Evolutionary conservation across 306 rosid genomes (phyloP).

Genomic region (Macrotyloma uniflorum): DNA sequence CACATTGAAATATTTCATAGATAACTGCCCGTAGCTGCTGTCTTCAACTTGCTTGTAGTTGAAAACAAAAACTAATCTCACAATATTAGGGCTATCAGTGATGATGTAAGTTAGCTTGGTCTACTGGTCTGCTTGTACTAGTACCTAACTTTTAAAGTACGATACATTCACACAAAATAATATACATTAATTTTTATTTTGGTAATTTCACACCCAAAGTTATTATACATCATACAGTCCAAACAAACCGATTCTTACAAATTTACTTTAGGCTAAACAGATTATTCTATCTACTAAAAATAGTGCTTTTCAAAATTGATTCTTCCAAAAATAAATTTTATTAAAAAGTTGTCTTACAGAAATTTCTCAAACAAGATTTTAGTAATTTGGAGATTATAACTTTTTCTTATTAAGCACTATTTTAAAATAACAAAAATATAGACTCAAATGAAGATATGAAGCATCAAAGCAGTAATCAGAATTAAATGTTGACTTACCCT

Average conservation of each 20-base stretch:
- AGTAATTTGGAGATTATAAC: neutral
- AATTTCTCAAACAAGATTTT: neutral
- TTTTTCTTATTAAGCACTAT: neutral
- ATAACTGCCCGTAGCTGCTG: neutral
- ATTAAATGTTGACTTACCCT: constrained; percentile 40
- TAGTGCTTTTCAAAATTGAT: neutral
- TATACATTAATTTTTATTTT: neutral
- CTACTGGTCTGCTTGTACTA: neutral
- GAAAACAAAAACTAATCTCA: neutral
- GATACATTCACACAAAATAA: neutral
- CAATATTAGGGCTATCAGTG: neutral
- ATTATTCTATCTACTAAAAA: neutral
- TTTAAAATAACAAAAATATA: constrained; percentile 13
- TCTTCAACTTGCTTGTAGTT: constrained; percentile 8
- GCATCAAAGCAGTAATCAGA: constrained; percentile 24
- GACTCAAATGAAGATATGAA: constrained; percentile 21
- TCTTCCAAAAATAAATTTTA: neutral
- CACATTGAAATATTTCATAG: neutral
- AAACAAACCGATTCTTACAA: neutral
- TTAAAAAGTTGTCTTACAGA: neutral
- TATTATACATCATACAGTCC: neutral
- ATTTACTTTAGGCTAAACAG: neutral
- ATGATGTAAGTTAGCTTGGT: neutral
- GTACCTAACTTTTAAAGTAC: neutral
- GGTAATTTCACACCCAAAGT: neutral